Percentiles rank a stretch among this genome's conserved stretches.
phyloP scores from a whole-genome alignment of 129 eudicot genomes.

The Saussurea involucrata region DNA sequence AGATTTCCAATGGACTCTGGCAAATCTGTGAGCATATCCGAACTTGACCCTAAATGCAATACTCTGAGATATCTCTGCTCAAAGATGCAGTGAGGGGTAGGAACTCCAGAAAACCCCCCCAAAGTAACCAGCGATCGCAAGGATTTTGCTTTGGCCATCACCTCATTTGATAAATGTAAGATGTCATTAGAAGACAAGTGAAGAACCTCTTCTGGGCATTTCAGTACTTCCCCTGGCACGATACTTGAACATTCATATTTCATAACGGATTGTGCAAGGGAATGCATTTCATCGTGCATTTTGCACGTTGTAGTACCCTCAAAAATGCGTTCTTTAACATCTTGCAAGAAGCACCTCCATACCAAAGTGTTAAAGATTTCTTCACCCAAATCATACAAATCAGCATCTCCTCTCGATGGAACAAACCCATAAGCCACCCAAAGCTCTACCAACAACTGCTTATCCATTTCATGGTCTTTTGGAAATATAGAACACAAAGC shows the following conservation, averaged over 20 bases:
- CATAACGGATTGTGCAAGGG: conserved; percentile 37
- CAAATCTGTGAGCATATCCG: conserved; percentile 27
- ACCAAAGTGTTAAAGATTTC: conserved; percentile 33
- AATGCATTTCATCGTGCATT: conserved; percentile 40
- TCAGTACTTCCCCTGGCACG: conserved; percentile 23
- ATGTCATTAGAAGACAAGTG: conserved; percentile 36
- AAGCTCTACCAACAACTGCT: conserved; percentile 32
- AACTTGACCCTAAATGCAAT: conserved; percentile 33
- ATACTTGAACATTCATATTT: conserved; percentile 35
- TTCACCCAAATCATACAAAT: conserved; percentile 35
- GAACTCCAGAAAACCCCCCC: conserved; percentile 20
- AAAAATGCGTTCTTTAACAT: conserved; percentile 34
- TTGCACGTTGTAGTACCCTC: conserved; percentile 30
- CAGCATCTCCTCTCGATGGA: conserved; percentile 34
- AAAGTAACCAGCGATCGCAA: conserved; percentile 30
- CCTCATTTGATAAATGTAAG: conserved; percentile 29
- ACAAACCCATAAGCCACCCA: conserved; percentile 41
- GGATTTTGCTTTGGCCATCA: conserved; percentile 33
- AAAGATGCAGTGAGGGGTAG: conserved; percentile 32
- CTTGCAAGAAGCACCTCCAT: conserved; percentile 35
- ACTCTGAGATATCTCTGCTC: conserved; percentile 37
- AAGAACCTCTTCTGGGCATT: conserved; percentile 41
- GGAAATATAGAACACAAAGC: conserved; percentile 35
- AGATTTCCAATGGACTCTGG: conserved; percentile 35
- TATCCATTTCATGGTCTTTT: conserved; percentile 39